Conservation (phyloP, 106 monocot genomes). For the Hemerocallis citrina region DNA sequence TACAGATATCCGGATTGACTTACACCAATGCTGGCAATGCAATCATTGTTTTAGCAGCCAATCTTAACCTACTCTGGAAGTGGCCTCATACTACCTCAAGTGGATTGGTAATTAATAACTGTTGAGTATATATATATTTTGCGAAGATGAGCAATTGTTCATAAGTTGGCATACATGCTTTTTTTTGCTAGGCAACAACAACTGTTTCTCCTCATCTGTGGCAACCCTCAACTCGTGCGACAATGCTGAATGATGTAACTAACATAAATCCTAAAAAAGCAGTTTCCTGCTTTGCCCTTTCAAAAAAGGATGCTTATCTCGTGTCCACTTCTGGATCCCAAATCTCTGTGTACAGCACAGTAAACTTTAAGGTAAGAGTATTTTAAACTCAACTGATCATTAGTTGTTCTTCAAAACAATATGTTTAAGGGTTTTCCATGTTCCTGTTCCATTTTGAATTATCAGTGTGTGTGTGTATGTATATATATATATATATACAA, state of each 20-base stretch:
- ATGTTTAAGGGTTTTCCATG: too few species aligned
- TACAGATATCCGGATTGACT: conserved; percentile 33
- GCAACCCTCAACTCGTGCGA: conserved; percentile 65
- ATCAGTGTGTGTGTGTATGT: too few species aligned
- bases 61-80: conserved; percentile 46
- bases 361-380: conserved; percentile 75
- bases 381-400: too few species aligned
- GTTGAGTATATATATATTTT: background rate
- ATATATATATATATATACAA: conserved; percentile 1
- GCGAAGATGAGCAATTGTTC: background rate
- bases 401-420: too few species aligned
- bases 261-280: conserved; percentile 66
- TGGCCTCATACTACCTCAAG: conserved; percentile 40
- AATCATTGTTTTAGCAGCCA: conserved; percentile 48
- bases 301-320: conserved; percentile 83
- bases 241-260: conserved; percentile 73
- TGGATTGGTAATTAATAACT: conserved; percentile 27
- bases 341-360: conserved; percentile 79
- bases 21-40: conserved; percentile 56
- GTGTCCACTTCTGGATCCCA: conserved; percentile 86
- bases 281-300: conserved; percentile 75
- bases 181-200: conserved; percentile 53
- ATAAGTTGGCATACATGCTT: background rate
- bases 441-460: background rate
- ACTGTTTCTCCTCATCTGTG: conserved; percentile 61